A percentile compares a stretch with the other conserved stretches of the same genome.
Conservation (phyloP, 176 grass and related monocot genomes). For the Miscanthus lutarioriparius region DNA sequence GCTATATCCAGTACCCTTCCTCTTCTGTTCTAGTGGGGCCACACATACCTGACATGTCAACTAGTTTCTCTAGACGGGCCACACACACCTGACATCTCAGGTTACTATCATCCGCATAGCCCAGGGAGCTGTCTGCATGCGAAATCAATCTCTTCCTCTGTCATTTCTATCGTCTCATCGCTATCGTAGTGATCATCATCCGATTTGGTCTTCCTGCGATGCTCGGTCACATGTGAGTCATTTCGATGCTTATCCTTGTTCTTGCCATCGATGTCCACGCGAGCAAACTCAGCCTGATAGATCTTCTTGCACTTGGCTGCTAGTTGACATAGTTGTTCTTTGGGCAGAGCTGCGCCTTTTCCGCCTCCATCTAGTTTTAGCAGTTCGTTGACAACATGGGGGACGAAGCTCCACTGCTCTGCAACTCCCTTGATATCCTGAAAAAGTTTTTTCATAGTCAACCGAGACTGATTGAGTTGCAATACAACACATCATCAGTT, state of each 20-base stretch:
- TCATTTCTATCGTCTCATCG: constrained; percentile 86
- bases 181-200: constrained; percentile 65
- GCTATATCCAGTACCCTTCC: no score
- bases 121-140: constrained; percentile 60
- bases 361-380: constrained; percentile 45
- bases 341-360: constrained; percentile 41
- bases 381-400: constrained; percentile 67
- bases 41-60: no score
- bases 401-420: constrained; percentile 84
- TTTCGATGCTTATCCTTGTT: constrained; percentile 38
- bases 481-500: not conserved
- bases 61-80: not conserved
- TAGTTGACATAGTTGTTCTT: constrained; percentile 52
- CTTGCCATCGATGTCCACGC: constrained; percentile 16
- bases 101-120: not conserved
- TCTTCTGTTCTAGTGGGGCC: no score
- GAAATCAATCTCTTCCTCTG: constrained; percentile 83
- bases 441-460: constrained; percentile 21
- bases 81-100: not conserved
- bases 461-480: not conserved
- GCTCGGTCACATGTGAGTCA: constrained; percentile 7
- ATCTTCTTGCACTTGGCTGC: constrained; percentile 73
- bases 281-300: constrained; percentile 57
- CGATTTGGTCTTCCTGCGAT: not conserved
- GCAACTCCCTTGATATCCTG: constrained; percentile 63